Evolutionary conservation across 108 stramenopile species (phyloP).

Genomic region (Fistulifera pelliculosa): DNA sequence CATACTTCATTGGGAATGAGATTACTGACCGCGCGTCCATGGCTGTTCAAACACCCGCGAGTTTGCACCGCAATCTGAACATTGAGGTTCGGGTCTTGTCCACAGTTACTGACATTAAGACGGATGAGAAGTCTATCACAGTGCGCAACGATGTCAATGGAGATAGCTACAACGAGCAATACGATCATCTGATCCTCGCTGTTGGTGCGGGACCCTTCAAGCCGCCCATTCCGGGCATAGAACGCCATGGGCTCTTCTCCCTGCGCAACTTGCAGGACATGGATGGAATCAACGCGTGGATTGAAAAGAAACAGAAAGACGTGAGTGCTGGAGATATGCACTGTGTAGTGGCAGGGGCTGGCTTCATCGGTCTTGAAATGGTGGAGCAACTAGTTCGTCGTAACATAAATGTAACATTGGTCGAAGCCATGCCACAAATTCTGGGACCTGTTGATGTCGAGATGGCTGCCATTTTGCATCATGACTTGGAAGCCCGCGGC

Average conservation of each 20-base stretch:
- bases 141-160: conserved; percentile 24
- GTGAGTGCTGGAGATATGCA: conserved; percentile 25
- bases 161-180: conserved; percentile 17
- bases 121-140: conserved; percentile 25
- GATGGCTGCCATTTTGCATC: conserved; percentile 52
- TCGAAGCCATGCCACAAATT: conserved; percentile 59
- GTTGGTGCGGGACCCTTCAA: conserved; percentile 59
- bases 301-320: conserved; percentile 18
- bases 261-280: conserved; percentile 64
- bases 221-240: conserved; percentile 63
- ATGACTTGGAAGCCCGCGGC: conserved; percentile 31
- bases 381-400: conserved; percentile 55
- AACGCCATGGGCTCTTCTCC: conserved; percentile 42
- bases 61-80: conserved; percentile 37
- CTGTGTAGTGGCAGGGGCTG: conserved; percentile 65
- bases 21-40: conserved; percentile 49
- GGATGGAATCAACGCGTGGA: conserved; percentile 47
- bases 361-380: conserved; percentile 67
- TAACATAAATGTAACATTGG: conserved; percentile 45
- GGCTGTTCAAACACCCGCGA: conserved; percentile 60
- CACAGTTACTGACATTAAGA: conserved; percentile 38
- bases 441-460: conserved; percentile 53
- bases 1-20: conserved; percentile 61
- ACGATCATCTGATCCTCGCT: conserved; percentile 55
- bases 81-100: conserved; percentile 57